Evolutionary conservation across 768 basidiomycete species (phyloP).

Genomic region (Gymnopilus dilepis): DNA sequence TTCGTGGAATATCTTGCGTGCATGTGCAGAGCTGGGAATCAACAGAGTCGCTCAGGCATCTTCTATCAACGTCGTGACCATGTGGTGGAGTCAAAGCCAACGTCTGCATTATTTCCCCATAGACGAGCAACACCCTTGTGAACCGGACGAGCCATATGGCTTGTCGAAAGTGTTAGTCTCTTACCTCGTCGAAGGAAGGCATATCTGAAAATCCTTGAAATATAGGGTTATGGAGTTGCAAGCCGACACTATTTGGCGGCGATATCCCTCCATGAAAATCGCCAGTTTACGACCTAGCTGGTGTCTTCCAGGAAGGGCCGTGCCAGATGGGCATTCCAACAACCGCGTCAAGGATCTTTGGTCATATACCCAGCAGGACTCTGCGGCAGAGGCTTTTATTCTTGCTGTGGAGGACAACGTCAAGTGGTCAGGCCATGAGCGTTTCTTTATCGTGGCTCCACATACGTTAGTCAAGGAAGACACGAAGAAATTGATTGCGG

Average conservation of each 20-base stretch:
- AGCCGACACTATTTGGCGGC: conserved; percentile 68
- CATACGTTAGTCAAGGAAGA: conserved; percentile 51
- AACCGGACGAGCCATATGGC: conserved; percentile 73
- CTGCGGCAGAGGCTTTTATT: conserved; percentile 67
- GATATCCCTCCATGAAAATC: conserved; percentile 62
- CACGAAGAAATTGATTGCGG: conserved; percentile 48
- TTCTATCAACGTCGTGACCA: conserved; percentile 62
- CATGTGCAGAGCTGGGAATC: conserved; percentile 71
- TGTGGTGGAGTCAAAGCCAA: conserved; percentile 50
- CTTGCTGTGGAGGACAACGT: conserved; percentile 49
- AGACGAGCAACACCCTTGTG: conserved; percentile 65
- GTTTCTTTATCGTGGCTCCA: conserved; percentile 69
- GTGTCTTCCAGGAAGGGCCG: conserved; percentile 49
- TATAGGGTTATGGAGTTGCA: conserved; percentile 69
- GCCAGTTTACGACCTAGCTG: conserved; percentile 70
- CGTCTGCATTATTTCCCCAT: conserved; percentile 67
- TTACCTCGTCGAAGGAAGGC: not conserved
- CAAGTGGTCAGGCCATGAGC: conserved; percentile 65
- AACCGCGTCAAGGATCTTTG: conserved; percentile 58
- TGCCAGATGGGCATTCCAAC: conserved; percentile 33
- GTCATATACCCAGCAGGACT: conserved; percentile 71
- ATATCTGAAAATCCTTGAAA: too few species aligned
- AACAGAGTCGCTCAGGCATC: conserved; percentile 69
- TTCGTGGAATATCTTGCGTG: conserved; percentile 73
- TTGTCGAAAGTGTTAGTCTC: conserved; percentile 66